Evolutionary conservation across 371 early-diverging fungal species (phyloP), one percentile per base, ranked within the genome.

Genomic region (Apophysomyces trapeziformis): DNA sequence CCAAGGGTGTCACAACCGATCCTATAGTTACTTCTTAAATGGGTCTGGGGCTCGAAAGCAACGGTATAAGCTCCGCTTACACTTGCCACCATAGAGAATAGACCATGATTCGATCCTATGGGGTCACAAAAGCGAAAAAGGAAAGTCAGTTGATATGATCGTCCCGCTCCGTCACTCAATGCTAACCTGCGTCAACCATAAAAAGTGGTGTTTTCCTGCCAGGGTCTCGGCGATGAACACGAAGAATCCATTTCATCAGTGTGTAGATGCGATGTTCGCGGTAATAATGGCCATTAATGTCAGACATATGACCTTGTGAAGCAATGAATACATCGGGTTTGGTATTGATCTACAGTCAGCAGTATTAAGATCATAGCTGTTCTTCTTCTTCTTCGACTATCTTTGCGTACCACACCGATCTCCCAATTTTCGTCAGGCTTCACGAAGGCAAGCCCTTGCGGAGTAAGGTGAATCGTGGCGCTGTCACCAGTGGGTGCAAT

Each of bases 31-130:
- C 80, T 77, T 60, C 77, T 65, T 37, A 82, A 67, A 54, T 78
- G 72, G 6, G 77, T 82, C 66, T 82, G 82, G 14, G 82, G 82
- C 61, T 82, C 82, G 69, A 82, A 78, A 14, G 82, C 77, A 63
- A 82, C 72, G 12, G 74, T 67, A 37, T 82, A 76, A 36, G 82
- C 82, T 38, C 82, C 82, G 60, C 79, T 79, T 11, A 74, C 75
- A 37, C 77, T 73, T 32, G 82, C 77, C 14, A 82, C 79, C 72
- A 82, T 75, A 7, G 82, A 79, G 47, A 82, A 82, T 5, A 82
- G 65, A 60, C 82, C 82, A 63, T 82, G 82, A 26, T 82, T 82
- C 7, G 82, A 82, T 12, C 81, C 81, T 80, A 57, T 58, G 38
- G 16, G 43, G 14, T n/a, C 36, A 21, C 14, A 46, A 38, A 50